Base-by-base conservation (phyloP, 108 stramenopile species). In the Tribonema minus region DNA sequence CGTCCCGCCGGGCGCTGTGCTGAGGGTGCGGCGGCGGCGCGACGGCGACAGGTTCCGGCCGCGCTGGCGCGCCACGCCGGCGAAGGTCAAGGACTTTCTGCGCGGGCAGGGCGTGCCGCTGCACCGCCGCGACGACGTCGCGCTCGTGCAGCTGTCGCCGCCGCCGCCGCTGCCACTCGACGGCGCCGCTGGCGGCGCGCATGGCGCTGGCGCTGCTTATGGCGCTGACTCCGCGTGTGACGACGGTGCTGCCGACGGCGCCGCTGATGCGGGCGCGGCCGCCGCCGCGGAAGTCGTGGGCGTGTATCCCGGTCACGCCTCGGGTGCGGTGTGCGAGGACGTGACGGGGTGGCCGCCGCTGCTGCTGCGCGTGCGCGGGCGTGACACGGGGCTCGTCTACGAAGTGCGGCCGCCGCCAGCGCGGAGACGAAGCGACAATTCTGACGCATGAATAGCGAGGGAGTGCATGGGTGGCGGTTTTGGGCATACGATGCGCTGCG, bases 81-180 rank as follows among this genome's bases (percentile, higher is more conserved):
- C 91, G 2, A 90, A 91, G 80, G 64, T 95, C 6, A 86, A 88
- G 66, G 90, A 92, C 60, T 94, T 94, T 71, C 90, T 95, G 27
- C 89, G 95, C 1, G 93, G 93, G 37, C 95, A 94, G 86, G 88
- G 89, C 61, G 86, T 95, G 25, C 90, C 92, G 9, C 60, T 92
- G 26, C 92, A 93, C 76, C 72, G 80, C 2, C 85, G 92, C 66
- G 88, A 86, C 59, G 79, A 87, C 33, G 74, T 88, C 6, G 30
- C 78, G 2, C 76, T 92, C 15, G 58, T 92, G 20, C 9, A 9
- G 20, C 15, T 54, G 46, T n/a, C n/a, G n/a, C n/a, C n/a, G n/a
- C n/a, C n/a, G n/a, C n/a, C n/a, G n/a, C n/a, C n/a, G n/a, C n/a
- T n/a, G n/a, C n/a, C n/a, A n/a, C 46, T 15, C 46, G 20, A 20